Percentiles rank a stretch among this genome's conserved stretches.
These are phyloP conservation scores for Echinosophora koreensis DNA, from an alignment of 306 rosid genomes.

Conservation along the genomic window DNA sequence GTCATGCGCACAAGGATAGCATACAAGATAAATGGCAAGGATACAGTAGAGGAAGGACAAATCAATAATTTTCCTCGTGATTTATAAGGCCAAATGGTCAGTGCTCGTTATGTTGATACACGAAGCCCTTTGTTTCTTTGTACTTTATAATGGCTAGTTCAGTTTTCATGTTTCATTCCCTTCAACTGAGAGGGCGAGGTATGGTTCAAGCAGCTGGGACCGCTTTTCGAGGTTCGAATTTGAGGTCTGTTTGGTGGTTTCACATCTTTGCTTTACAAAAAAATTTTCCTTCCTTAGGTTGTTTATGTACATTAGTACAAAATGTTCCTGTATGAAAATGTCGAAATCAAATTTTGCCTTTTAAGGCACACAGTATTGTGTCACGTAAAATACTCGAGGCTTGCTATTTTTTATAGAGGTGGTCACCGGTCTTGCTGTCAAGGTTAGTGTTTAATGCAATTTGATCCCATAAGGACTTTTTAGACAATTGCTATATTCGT, in stretches of 20 bases:
- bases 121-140: slow-evolving; percentile 41
- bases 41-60: slow-evolving; percentile 93
- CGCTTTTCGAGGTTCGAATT: slow-evolving; percentile 51
- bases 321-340: slow-evolving; percentile 51
- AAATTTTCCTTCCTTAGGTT: slow-evolving; percentile 21
- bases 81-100: slow-evolving; percentile 61
- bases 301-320: slow-evolving; percentile 65
- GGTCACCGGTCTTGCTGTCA: slow-evolving; percentile 40
- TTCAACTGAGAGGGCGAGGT: slow-evolving; percentile 39
- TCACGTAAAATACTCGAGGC: slow-evolving; percentile 47
- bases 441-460: slow-evolving; percentile 39
- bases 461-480: slow-evolving; percentile 25
- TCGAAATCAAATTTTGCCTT: slow-evolving; percentile 64
- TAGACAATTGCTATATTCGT: slow-evolving; percentile 42
- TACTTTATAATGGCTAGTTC: slow-evolving; percentile 41
- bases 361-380: slow-evolving; percentile 48
- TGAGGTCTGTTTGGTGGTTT: slow-evolving; percentile 51
- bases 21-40: slow-evolving; percentile 85
- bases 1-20: slow-evolving; percentile 95
- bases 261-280: slow-evolving; percentile 26
- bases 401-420: slow-evolving; percentile 34
- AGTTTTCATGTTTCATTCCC: slow-evolving; percentile 47
- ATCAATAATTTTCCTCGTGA: slow-evolving; percentile 82
- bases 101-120: slow-evolving; percentile 50
- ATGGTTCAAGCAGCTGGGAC: slow-evolving; percentile 54